Conservation (phyloP, 805 yeast species). For the Millerago galiae region DNA sequence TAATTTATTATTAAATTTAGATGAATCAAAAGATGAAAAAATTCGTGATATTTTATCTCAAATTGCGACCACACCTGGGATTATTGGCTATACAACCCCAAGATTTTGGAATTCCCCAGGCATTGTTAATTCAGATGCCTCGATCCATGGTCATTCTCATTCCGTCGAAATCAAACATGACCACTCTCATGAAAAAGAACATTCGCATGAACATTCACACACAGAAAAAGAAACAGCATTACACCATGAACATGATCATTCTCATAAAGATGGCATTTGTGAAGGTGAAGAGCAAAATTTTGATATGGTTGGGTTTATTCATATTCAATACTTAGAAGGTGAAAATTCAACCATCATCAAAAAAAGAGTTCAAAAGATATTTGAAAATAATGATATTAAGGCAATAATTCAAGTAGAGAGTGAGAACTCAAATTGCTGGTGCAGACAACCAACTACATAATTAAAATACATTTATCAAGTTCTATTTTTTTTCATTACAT, state of each 20-base stretch:
- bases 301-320: conserved; percentile 68
- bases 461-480: not conserved
- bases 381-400: conserved; percentile 43
- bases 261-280: conserved; percentile 12
- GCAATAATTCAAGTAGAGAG: conserved; percentile 64
- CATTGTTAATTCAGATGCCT: conserved; percentile 19
- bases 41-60: conserved; percentile 64
- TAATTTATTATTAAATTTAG: conserved; percentile 59
- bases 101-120: conserved; percentile 75
- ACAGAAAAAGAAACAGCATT: not conserved
- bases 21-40: conserved; percentile 49
- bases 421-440: conserved; percentile 64
- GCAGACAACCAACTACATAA: conserved; percentile 31
- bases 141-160: conserved; percentile 22
- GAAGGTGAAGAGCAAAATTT: conserved; percentile 14
- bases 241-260: conserved; percentile 29
- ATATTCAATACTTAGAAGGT: conserved; percentile 63
- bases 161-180: conserved; percentile 7
- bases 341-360: conserved; percentile 58
- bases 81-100: conserved; percentile 80
- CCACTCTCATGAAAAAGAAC: not conserved
- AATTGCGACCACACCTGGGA: conserved; percentile 66
- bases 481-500: not conserved
- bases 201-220: conserved; percentile 17
- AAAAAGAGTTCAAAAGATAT: conserved; percentile 50